Percentiles rank a stretch among this genome's conserved stretches.
phyloP scores from a whole-genome alignment of 2,329 filamentous ascomycete species.

The Exutisphaerella laricina region DNA sequence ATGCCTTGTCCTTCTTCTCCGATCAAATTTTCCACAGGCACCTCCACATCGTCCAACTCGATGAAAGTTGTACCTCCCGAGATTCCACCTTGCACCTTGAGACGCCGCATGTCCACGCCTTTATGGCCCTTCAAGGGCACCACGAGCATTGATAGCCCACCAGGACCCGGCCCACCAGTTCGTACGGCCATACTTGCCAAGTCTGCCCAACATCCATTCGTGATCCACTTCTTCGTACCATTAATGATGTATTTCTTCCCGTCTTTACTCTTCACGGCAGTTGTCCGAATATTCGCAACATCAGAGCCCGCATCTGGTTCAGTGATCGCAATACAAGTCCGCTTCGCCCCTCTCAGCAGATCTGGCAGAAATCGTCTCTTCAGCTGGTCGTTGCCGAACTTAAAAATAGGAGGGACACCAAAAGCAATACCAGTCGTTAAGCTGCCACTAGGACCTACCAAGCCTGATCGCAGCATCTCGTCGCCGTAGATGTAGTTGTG shows the following conservation, averaged over 20 bases:
- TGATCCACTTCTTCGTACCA: conserved; percentile 77
- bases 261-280: conserved; percentile 55
- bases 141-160: conserved; percentile 61
- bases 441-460: conserved; percentile 58
- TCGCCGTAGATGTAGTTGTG: conserved; percentile 66
- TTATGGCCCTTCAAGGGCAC: conserved; percentile 63
- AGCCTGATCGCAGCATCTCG: conserved; percentile 62
- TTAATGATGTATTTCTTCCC: conserved; percentile 66
- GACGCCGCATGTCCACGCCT: conserved; percentile 62
- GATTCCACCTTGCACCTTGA: conserved; percentile 62
- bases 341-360: conserved; percentile 59
- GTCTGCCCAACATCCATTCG: conserved; percentile 66
- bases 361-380: conserved; percentile 64
- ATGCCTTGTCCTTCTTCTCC: conserved; percentile 66
- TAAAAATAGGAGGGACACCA: conserved; percentile 64
- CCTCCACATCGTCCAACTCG: conserved; percentile 67
- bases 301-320: conserved; percentile 65
- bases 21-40: conserved; percentile 64
- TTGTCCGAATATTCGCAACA: conserved; percentile 60
- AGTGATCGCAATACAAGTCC: conserved; percentile 71
- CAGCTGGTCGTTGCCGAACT: conserved; percentile 58
- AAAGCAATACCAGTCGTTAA: conserved; percentile 68
- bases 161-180: conserved; percentile 59
- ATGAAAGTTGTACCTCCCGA: conserved; percentile 68
- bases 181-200: conserved; percentile 66